These are phyloP conservation scores for Globisporangium orthogonon DNA, from an alignment of 352 stramenopile species.

Conservation along the genomic window DNA sequence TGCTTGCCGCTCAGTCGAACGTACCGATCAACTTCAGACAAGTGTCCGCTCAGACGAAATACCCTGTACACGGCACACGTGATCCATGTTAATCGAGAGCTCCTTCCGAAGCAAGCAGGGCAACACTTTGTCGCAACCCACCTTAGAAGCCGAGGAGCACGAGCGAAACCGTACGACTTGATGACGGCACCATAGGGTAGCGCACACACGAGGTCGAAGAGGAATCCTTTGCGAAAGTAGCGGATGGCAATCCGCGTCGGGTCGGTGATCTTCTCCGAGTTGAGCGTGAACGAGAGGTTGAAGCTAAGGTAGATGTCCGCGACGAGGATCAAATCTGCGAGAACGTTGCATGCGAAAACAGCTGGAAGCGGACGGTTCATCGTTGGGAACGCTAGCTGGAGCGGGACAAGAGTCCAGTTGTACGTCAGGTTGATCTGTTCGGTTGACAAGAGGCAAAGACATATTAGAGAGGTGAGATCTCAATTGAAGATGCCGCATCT, in stretches of 20 bases:
- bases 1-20: slow-evolving; percentile 42
- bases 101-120: no score
- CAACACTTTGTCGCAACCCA: no score
- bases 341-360: slow-evolving; percentile 22
- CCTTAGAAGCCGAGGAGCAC: no score
- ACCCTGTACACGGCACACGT: no score
- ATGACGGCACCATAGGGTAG: no score
- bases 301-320: slow-evolving; percentile 48
- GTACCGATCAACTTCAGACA: slow-evolving; percentile 39
- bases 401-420: slow-evolving; percentile 49
- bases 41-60: no score
- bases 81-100: no score
- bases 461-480: no score
- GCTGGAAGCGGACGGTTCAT: slow-evolving; percentile 24
- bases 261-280: slow-evolving; percentile 56
- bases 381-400: slow-evolving; percentile 31
- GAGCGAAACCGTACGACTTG: no score
- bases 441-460: no score
- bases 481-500: no score
- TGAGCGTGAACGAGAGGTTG: slow-evolving; percentile 41
- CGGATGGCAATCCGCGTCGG: slow-evolving; percentile 21
- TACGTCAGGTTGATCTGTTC: slow-evolving; percentile 42
- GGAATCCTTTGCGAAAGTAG: slow-evolving; percentile 28
- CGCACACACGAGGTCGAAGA: slow-evolving; percentile 35
- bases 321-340: slow-evolving; percentile 39